A percentile compares a stretch with the other conserved stretches of the same genome.
These are phyloP conservation scores for Suhomyces panamericanus DNA, from an alignment of 1,139 yeast genomes.

Conservation along the genomic window DNA sequence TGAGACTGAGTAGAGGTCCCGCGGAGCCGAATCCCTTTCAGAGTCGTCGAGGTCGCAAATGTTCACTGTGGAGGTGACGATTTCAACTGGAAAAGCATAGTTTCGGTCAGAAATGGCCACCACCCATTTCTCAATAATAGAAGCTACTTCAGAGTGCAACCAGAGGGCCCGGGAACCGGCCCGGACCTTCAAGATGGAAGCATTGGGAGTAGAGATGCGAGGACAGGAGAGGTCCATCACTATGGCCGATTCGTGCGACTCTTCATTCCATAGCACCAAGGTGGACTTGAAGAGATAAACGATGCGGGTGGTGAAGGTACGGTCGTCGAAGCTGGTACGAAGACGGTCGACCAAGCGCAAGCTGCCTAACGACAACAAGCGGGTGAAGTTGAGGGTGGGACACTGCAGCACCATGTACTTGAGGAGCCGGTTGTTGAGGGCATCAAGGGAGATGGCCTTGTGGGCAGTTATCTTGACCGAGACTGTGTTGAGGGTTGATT, in stretches of 20 bases:
- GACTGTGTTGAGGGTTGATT: conserved; percentile 17
- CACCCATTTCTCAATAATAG: conserved; percentile 48
- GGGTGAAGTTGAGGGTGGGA: conserved; percentile 25
- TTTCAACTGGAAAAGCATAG: conserved; percentile 35
- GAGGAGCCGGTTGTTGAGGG: conserved; percentile 32
- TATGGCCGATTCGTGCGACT: conserved; percentile 6
- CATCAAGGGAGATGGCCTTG: conserved; percentile 23
- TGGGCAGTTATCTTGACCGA: conserved; percentile 21
- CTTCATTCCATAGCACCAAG: conserved; percentile 25
- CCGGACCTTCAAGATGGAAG: conserved; percentile 21
- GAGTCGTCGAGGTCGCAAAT: conserved; percentile 14
- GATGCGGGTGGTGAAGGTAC: conserved; percentile 15
- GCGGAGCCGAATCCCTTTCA: neutral
- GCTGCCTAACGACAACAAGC: conserved; percentile 33
- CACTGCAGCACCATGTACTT: conserved; percentile 29
- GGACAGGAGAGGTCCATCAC: conserved; percentile 4
- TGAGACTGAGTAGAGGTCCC: neutral
- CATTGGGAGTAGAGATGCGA: conserved; percentile 19
- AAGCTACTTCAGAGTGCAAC: conserved; percentile 24
- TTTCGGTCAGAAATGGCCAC: conserved; percentile 40
- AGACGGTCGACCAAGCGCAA: conserved; percentile 41
- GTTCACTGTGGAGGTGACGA: conserved; percentile 39
- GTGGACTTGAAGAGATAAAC: conserved; percentile 39
- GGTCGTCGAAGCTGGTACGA: conserved; percentile 19
- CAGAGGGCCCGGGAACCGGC: conserved; percentile 13